phyloP scores from a whole-genome alignment of 352 stramenopile species.

The Nannochloropsis limnetica region DNA sequence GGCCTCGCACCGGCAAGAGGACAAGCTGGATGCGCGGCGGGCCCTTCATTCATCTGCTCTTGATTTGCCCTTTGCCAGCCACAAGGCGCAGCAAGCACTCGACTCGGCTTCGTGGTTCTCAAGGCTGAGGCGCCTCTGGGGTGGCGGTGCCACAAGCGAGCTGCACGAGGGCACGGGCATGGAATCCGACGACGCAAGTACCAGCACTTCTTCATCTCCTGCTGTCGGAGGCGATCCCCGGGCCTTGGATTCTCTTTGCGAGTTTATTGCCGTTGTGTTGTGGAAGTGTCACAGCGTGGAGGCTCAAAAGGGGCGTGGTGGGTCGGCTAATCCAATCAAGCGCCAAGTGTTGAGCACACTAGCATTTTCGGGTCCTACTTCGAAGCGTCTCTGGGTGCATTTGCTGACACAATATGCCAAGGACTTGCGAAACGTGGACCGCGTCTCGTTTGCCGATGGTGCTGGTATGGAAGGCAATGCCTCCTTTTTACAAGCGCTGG shows the following conservation, averaged over 20 bases:
- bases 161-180: no score
- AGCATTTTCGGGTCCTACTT: background rate
- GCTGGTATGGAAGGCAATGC: background rate
- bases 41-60: background rate
- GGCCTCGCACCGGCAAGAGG: background rate
- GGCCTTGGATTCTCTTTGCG: background rate
- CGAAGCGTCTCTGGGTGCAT: background rate
- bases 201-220: no score
- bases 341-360: background rate
- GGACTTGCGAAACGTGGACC: background rate
- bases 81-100: background rate
- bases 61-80: background rate
- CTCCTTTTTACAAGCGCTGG: background rate
- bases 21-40: background rate
- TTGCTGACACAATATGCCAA: background rate
- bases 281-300: background rate
- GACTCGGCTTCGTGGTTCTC: background rate
- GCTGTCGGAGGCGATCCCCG: background rate
- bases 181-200: no score
- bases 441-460: no score
- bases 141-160: background rate
- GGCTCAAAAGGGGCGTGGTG: background rate
- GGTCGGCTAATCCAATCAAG: background rate
- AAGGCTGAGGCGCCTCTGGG: background rate
- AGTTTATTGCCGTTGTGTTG: background rate